Base-by-base conservation (phyloP, 257 asterid species). In the Solanum peruvianum region DNA sequence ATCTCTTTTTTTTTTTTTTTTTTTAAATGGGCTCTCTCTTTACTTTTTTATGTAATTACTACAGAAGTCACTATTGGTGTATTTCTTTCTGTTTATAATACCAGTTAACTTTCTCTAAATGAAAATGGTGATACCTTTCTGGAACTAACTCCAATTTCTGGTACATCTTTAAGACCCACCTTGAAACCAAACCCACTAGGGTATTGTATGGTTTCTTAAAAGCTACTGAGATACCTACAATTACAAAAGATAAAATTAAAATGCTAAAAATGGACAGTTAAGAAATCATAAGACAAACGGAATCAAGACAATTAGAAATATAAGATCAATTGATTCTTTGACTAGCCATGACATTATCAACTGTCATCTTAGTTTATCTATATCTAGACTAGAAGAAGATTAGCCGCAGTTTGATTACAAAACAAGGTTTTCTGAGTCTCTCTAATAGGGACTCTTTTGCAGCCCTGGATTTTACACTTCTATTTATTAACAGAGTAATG, bases 401-500 rank as follows among this genome's bases (percentile, higher is more conserved):
- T 6, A 9, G 41, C 6, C 3, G 3, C 16, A 80, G 42, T 29
- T 47, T 16, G 69, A 80, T 3, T 80, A 31, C 10, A 45, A 20
- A 80, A 47, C 69, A 80, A 29, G 69, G 11, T 6, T 29, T 27
- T 47, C 16, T 25, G 27, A 4, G 2, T 52, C 21, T 80, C 39
- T 37, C 44, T 16, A 31, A 11, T 27, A 6, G 67, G 85, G 44
- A 47, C 5, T 5, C 25, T 44, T 44, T 80, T 80, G 85, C 85
- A 31, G 7, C 85, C 67, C 44, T 80, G 0, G 11, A 47, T 47
- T 80, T 80, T 80, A 31, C n/a, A 15, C 42, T 77, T 39, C 66
- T 16, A 18, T 10, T 44, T 18, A 20, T 90, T 90, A 73, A 75
- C 84, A 72, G 88, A 88, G 73, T 52, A 72, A n/a, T 86, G 44